A percentile compares a stretch with the other conserved stretches of the same genome.
These are phyloP conservation scores for Skeletonema tropicum DNA, from an alignment of 108 stramenopile species.

Conservation along the genomic window DNA sequence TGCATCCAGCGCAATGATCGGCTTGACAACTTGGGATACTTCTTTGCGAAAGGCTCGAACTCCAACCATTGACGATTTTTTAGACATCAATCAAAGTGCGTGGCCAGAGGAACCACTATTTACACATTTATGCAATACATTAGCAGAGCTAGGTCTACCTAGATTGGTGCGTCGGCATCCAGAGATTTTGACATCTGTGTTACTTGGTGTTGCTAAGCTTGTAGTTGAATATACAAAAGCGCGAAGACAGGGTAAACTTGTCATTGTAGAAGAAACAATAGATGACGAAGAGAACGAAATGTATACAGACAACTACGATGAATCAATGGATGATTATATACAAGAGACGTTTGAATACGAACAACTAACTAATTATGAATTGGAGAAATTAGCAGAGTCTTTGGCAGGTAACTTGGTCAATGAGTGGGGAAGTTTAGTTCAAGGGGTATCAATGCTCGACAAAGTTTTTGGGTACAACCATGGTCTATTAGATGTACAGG, in stretches of 20 bases:
- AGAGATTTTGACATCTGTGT: slow-evolving; percentile 52
- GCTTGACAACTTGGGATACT: slow-evolving; percentile 23
- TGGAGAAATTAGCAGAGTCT: slow-evolving; percentile 45
- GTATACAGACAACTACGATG: slow-evolving; percentile 18
- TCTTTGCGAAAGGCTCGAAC: slow-evolving; percentile 29
- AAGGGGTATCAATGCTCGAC: slow-evolving; percentile 63
- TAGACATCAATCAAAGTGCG: neutral
- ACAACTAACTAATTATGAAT: slow-evolving; percentile 24
- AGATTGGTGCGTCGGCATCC: slow-evolving; percentile 70
- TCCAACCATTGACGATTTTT: slow-evolving; percentile 27
- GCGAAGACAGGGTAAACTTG: slow-evolving; percentile 16
- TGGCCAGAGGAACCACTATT: slow-evolving; percentile 75
- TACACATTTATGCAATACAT: slow-evolving; percentile 27
- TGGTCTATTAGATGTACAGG: slow-evolving; percentile 51
- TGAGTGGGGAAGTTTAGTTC: slow-evolving; percentile 57
- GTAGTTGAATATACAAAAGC: slow-evolving; percentile 39
- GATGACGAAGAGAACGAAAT: slow-evolving; percentile 32
- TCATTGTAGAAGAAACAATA: slow-evolving; percentile 12
- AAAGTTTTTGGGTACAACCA: slow-evolving; percentile 70
- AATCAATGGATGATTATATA: slow-evolving; percentile 7
- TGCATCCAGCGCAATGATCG: slow-evolving; percentile 31
- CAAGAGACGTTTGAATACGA: slow-evolving; percentile 22
- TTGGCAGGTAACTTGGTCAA: slow-evolving; percentile 42
- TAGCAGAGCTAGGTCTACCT: slow-evolving; percentile 55
- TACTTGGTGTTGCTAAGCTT: slow-evolving; percentile 54